Evolutionary conservation across 164 flowering plant species (phyloP), one percentile per base, ranked within the genome.

Genomic region (Litsea cubeba): DNA sequence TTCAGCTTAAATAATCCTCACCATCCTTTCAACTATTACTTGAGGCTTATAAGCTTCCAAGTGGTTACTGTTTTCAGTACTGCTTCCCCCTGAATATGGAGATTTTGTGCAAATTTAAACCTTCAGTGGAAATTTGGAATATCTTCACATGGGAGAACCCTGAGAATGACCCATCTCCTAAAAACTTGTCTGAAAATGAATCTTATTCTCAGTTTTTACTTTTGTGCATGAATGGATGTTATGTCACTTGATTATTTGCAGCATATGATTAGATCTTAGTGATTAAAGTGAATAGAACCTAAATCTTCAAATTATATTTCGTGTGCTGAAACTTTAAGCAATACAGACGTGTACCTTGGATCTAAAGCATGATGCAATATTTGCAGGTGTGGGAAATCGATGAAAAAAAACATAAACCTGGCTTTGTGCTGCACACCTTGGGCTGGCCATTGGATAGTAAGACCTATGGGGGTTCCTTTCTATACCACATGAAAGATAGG

Each of bases 401-500:
- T 74, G 90, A 84, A 80, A 71, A 73, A 72, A 92, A 87, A 78
- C 97, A 96, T 77, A 79, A 83, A 60, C 91, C 95, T 73, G 99
- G 99, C 66, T 73, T 81, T 75, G 97, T 96, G 76, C 76, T 96
- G 77, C 99, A 96, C 75, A 96, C 99, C 8, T 26, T 96, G 70
- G 99, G 99, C 71, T 96, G 98, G 98, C 99, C 99, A 58, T 80
- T 96, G 87, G 95, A 95, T 80, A 77, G 77, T 26, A 91, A 87
- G 84, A 96, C 99, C 65, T 96, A 96, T 68, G 99, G 99, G 1
- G 99, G 99, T 68, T 93, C 99, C 23, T 96, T 96, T 83, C 75
- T 94, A 62, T 96, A 96, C 83, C 99, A 96, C 84, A 91, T 96
- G 97, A 86, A 92, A 28, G 94, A 96, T 85, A 87, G 89, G 78